Evolutionary conservation across 192 early-diverging fungal species (phyloP).

Genomic region (Backusella parvicylindrica): DNA sequence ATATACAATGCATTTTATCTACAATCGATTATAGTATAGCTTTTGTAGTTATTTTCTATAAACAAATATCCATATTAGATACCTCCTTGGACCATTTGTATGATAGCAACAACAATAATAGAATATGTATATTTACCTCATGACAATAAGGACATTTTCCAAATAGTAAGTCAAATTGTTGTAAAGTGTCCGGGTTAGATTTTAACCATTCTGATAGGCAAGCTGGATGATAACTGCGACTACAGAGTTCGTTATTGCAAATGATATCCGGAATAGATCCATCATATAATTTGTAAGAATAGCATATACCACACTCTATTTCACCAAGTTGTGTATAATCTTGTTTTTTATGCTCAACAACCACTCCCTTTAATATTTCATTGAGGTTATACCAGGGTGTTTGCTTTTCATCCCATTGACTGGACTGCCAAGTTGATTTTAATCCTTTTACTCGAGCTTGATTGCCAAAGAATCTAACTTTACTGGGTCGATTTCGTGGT

Average conservation of each 20-base stretch:
- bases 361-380: neutral
- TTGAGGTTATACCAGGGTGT: neutral
- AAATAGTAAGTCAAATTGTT: slow-evolving; percentile 26
- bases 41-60: slow-evolving; percentile 16
- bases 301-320: slow-evolving; percentile 31
- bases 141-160: slow-evolving; percentile 25
- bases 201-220: slow-evolving; percentile 27
- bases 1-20: too few species aligned
- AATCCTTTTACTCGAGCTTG: neutral
- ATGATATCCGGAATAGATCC: slow-evolving; percentile 1
- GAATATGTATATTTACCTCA: slow-evolving; percentile 4
- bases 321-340: neutral
- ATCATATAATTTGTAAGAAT: slow-evolving; percentile 17
- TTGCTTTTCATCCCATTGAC: neutral
- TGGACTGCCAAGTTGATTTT: neutral
- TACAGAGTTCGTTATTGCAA: slow-evolving; percentile 13
- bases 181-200: slow-evolving; percentile 11
- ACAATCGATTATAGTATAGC: neutral
- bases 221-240: slow-evolving; percentile 10
- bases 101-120: neutral
- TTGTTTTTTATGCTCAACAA: neutral
- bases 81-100: neutral
- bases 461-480: slow-evolving; percentile 13
- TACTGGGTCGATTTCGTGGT: neutral
- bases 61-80: neutral